Conservation (phyloP, 306 rosid genomes). For the Castanea sativa region DNA sequence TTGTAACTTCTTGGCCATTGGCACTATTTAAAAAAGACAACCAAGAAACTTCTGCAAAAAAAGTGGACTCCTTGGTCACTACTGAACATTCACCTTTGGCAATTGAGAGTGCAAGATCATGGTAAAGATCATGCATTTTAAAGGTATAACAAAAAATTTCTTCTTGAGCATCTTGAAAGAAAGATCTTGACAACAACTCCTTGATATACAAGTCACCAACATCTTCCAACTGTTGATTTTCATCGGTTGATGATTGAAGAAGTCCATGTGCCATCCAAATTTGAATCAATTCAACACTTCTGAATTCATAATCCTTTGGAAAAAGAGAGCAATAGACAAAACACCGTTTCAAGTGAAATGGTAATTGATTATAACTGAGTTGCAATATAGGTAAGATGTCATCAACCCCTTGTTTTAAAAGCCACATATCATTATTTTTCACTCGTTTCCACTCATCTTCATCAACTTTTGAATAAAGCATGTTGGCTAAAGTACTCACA, state of each 20-base stretch:
- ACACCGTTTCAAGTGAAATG: conserved; percentile 13
- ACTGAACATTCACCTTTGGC: conserved; percentile 1
- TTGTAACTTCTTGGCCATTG: neutral
- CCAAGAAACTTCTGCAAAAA: neutral
- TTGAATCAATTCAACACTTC: neutral
- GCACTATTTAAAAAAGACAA: neutral
- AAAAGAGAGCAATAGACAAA: conserved; percentile 33
- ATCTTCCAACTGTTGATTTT: conserved; percentile 19
- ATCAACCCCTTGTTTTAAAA: neutral
- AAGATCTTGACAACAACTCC: conserved; percentile 24
- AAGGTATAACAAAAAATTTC: neutral
- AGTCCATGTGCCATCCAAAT: conserved; percentile 40
- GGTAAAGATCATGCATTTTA: conserved; percentile 25
- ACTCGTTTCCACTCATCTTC: conserved; percentile 11
- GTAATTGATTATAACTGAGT: conserved; percentile 19
- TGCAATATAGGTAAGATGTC: conserved; percentile 16
- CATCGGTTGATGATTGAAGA: neutral
- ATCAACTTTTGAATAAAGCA: conserved; percentile 15
- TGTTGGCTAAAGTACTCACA: conserved; percentile 23
- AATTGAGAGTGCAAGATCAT: conserved; percentile 26
- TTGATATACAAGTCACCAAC: conserved; percentile 19
- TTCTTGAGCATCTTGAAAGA: conserved; percentile 20
- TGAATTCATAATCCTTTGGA: neutral
- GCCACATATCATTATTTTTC: neutral
- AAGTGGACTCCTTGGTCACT: neutral